phyloP scores from a whole-genome alignment of 2,329 filamentous ascomycete species.

The Pseudocercospora cruenta region DNA sequence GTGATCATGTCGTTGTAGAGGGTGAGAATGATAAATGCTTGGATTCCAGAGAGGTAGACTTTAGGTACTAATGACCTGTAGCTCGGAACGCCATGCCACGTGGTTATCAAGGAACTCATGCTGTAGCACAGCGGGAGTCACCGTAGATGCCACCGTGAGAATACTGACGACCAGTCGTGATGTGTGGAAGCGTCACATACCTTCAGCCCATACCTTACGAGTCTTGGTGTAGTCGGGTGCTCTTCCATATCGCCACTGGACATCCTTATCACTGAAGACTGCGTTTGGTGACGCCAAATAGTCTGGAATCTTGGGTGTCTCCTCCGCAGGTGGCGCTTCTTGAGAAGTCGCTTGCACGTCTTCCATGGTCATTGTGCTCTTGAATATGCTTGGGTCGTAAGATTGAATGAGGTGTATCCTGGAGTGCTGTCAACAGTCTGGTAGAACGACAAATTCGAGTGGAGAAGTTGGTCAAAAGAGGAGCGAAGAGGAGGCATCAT shows the following conservation, averaged over 20 bases:
- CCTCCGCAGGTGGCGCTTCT: slow-evolving; percentile 30
- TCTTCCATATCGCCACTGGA: slow-evolving; percentile 63
- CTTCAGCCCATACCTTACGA: slow-evolving; percentile 60
- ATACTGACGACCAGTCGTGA: background rate
- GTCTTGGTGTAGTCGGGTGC: slow-evolving; percentile 69
- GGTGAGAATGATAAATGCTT: slow-evolving; percentile 14
- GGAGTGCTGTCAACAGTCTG: background rate
- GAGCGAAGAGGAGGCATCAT: slow-evolving; percentile 14
- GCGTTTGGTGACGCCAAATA: slow-evolving; percentile 63
- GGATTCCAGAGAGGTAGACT: slow-evolving; percentile 12
- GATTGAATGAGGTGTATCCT: background rate
- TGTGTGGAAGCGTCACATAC: slow-evolving; percentile 46
- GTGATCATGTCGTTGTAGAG: slow-evolving; percentile 1
- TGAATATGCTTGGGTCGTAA: background rate
- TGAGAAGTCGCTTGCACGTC: slow-evolving; percentile 20
- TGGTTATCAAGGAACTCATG: slow-evolving; percentile 14
- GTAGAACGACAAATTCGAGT: background rate
- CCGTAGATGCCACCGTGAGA: background rate
- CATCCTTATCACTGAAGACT: slow-evolving; percentile 57
- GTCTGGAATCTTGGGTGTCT: slow-evolving; percentile 54
- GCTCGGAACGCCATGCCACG: slow-evolving; percentile 14
- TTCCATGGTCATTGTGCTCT: slow-evolving; percentile 35
- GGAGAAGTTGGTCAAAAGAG: background rate
- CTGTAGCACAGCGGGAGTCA: slow-evolving; percentile 12
- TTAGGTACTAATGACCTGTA: slow-evolving; percentile 10